Evolutionary conservation across 176 grass and related monocot species (phyloP), one percentile per base, ranked within the genome.

Genomic region (Juncus effusus): DNA sequence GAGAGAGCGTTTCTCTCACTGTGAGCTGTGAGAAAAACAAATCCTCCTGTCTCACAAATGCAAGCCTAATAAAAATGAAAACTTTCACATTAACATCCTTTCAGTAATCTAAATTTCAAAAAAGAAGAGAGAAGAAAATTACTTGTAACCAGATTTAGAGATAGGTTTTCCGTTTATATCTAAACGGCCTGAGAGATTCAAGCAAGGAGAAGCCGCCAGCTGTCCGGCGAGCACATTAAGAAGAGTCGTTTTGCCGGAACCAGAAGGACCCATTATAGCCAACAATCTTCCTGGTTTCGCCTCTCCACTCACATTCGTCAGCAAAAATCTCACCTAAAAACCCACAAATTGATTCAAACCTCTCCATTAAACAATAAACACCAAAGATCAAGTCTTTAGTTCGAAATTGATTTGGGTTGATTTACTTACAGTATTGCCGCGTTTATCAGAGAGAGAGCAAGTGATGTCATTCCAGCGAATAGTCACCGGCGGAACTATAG

Each of bases 21-120:
- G 94, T 99, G 7, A 97, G 72, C 67, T 97, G 92, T 0, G 88
- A 89, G 64, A 97, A 97, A 74, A 97, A 93, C 54, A 97, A 65
- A 59, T 97, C 88, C 15, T 92, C 94, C 69, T 97, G 88, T 63
- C 94, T 86, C 61, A 97, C 81, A 69, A 78, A 92, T 42, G 94
- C 94, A 58, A 73, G 63, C 78, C 88, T 97, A 60, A 60, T 79
- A 53, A 77, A 71, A 7, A 57, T 0, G 1, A 57, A 13, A 57
- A 57, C 16, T 4, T 47, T 50, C 3, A 67, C 41, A 67, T 67
- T 15, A 52, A 51, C 19, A 67, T 50, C 36, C 45, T 50, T 37
- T 28, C 19, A 28, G 19, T 28, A 28, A 28, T 28, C 9, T n/a
- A 28, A 40, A 13, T 9, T 19, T 35, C 38, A 12, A 49, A 41